Conservation (phyloP, 331 rosid species). For the Spiraea crenata region DNA sequence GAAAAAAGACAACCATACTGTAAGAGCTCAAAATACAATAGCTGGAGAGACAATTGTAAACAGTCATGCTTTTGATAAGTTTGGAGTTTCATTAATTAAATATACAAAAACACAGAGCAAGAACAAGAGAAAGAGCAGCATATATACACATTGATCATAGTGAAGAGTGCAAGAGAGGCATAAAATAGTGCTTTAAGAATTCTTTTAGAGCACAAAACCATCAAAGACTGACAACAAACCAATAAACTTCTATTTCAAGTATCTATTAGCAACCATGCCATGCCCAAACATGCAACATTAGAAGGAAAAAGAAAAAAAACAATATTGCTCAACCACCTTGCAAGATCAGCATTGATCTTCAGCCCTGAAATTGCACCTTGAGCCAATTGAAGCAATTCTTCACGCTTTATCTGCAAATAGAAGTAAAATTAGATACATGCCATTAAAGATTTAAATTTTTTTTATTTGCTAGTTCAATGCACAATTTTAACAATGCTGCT, state of each 20-base stretch:
- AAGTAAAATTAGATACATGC: conserved; percentile 1
- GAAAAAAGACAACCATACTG: not conserved
- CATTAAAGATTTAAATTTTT: not conserved
- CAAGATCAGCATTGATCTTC: conserved; percentile 73
- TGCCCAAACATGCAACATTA: conserved; percentile 17
- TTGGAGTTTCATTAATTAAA: not conserved
- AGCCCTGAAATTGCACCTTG: conserved; percentile 80
- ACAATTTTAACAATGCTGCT: not conserved
- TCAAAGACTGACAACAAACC: conserved; percentile 22
- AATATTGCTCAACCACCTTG: conserved; percentile 57
- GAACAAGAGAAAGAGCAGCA: not conserved
- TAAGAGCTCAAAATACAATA: not conserved
- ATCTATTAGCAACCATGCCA: not conserved
- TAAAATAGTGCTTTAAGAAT: not conserved
- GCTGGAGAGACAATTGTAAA: not conserved
- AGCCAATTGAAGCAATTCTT: conserved; percentile 84
- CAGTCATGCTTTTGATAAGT: not conserved
- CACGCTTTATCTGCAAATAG: conserved; percentile 68
- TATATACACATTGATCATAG: conserved; percentile 1
- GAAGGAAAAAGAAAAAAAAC: conserved; percentile 8
- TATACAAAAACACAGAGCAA: not conserved
- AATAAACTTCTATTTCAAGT: conserved; percentile 15
- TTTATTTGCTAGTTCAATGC: not conserved
- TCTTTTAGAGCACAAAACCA: conserved; percentile 7
- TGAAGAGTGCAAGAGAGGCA: not conserved